Base-by-base conservation (phyloP, 768 basidiomycete species). In the Tricholoma terreum region DNA sequence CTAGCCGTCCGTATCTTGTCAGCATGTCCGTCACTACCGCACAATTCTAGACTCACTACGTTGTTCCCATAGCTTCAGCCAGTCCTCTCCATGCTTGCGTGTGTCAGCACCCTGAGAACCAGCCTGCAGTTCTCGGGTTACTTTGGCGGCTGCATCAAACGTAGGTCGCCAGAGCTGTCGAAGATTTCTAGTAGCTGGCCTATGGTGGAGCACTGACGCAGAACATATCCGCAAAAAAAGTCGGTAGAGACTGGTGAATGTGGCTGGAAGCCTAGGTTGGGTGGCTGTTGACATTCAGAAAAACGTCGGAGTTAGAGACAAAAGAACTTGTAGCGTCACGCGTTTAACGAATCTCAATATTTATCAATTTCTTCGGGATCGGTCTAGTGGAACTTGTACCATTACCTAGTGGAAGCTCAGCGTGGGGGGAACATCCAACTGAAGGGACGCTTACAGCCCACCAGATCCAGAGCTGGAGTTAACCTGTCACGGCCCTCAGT, bases 231-330 rank as follows among this genome's bases (percentile, higher is more conserved):
- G 78, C 30, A 87, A 70, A 60, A 83, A 77, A 5, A 89, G 74
- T 14, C 86, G 79, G 60, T 88, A 88, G 1, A 85, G 64, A 58
- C 84, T 84, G 10, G 67, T 83, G 60, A 88, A 81, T 9, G 68
- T 58, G 7, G 68, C 57, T 24, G 75, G 73, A n/a, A 77, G 69
- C 17, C 61, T 62, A 11, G 40, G 4, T 14, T 30, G 17, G 14
- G 33, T 36, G 17, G 4, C 5, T 33, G 24, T 54, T 15, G 52
- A 12, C 40, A 43, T 54, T 9, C 6, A 49, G 9, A 17, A 49
- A 27, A 24, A 24, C 12, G 14, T 27, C 11, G 14, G 30, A 49
- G 27, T 48, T 27, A 7, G 46, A 48, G n/a, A 30, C 24, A 30
- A 6, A 6, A 7, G 15, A n/a, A n/a, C n/a, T n/a, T n/a, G n/a